phyloP scores from a whole-genome alignment of 2,329 filamentous ascomycete species.

The Shiraia sp. region DNA sequence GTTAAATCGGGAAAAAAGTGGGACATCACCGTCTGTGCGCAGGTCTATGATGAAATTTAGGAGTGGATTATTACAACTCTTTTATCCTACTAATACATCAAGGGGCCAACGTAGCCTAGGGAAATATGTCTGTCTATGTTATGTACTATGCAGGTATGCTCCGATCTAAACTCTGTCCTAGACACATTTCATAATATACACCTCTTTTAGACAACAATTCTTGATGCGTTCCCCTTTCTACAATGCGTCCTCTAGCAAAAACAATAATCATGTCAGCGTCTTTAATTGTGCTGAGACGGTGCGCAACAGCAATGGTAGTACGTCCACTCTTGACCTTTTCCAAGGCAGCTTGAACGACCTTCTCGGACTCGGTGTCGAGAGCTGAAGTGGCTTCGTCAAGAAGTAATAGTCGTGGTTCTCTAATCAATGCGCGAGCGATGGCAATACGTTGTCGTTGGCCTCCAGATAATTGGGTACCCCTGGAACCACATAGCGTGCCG shows the following conservation, averaged over 20 bases:
- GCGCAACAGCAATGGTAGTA: conserved; percentile 93
- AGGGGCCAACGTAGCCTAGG: too few species aligned
- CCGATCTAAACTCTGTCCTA: conserved; percentile 48
- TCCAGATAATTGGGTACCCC: conserved; percentile 55
- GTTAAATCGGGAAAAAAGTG: too few species aligned
- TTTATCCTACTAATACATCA: not conserved
- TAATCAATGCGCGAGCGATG: conserved; percentile 86
- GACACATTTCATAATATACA: conserved; percentile 51
- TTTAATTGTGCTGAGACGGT: conserved; percentile 88
- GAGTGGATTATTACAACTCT: too few species aligned
- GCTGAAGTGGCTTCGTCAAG: conserved; percentile 44
- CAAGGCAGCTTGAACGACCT: conserved; percentile 77
- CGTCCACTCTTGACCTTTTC: conserved; percentile 82
- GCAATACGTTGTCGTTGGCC: conserved; percentile 95
- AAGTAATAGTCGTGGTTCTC: conserved; percentile 81
- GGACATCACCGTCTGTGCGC: too few species aligned
- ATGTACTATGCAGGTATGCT: conserved; percentile 19
- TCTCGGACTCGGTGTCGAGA: conserved; percentile 56
- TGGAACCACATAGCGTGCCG: conserved; percentile 35
- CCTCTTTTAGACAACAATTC: conserved; percentile 45
- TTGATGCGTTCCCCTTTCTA: conserved; percentile 71
- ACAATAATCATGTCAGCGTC: conserved; percentile 94
- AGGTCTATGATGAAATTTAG: too few species aligned
- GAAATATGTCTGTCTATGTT: not conserved
- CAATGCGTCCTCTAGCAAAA: conserved; percentile 82